Evolutionary conservation across 179 eudicot genomes (phyloP).

Genomic region (Spergularia azorica): DNA sequence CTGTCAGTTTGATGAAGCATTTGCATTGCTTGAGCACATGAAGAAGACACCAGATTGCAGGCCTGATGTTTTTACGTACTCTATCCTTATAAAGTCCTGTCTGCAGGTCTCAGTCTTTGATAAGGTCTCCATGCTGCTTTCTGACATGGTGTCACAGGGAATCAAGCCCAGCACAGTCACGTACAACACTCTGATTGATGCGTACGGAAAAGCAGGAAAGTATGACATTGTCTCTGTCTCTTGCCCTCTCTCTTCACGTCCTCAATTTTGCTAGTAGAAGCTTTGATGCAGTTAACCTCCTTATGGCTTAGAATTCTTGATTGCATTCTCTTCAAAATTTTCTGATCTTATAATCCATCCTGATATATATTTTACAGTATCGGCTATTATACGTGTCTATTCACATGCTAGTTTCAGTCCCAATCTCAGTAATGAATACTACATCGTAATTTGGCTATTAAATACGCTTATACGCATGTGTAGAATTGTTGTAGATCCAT

Average conservation of each 20-base stretch:
- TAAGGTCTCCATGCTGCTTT: conserved; percentile 59
- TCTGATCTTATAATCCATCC: background rate
- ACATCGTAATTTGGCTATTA: background rate
- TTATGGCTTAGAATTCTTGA: background rate
- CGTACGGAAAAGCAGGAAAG: conserved; percentile 86
- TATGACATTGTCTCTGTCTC: conserved; percentile 18
- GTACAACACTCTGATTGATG: conserved; percentile 78
- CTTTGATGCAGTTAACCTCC: background rate
- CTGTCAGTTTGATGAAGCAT: conserved; percentile 67
- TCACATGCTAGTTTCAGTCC: background rate
- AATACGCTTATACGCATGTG: background rate
- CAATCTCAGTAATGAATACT: background rate
- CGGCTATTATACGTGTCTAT: background rate
- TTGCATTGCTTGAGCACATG: conserved; percentile 73
- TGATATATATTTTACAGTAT: too few species aligned
- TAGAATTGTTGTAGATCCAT: background rate
- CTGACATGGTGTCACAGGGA: conserved; percentile 78
- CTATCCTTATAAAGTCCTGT: conserved; percentile 82
- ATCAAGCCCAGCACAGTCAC: conserved; percentile 83
- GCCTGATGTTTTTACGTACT: conserved; percentile 80
- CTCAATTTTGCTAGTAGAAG: background rate
- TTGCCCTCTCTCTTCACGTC: background rate
- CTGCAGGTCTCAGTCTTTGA: conserved; percentile 63
- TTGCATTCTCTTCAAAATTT: background rate
- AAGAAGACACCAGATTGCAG: conserved; percentile 57